A percentile compares a stretch with the other conserved stretches of the same genome.
These are phyloP conservation scores for Aspergillus sp. DNA, from an alignment of 2,329 filamentous ascomycete genomes.

Conservation along the genomic window DNA sequence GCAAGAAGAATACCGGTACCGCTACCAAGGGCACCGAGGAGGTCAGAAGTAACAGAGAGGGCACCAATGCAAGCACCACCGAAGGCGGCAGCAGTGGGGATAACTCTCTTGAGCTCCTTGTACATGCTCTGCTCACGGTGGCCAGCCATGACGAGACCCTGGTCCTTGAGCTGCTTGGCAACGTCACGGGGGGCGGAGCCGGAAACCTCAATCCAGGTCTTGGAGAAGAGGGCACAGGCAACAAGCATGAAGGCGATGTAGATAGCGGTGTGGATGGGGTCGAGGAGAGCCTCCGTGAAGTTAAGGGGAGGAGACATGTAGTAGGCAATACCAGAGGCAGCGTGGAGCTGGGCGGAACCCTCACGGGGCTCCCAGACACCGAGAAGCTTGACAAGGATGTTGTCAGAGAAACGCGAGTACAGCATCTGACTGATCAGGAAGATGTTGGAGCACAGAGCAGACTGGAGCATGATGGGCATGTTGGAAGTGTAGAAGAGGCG, in stretches of 20 bases:
- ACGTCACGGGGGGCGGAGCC: slow-evolving; percentile 96
- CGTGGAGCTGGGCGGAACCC: slow-evolving; percentile 87
- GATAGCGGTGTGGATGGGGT: slow-evolving; percentile 92
- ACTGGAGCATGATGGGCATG: slow-evolving; percentile 99
- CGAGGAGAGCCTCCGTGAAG: slow-evolving; percentile 93
- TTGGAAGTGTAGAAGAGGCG: slow-evolving; percentile 99
- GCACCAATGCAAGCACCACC: slow-evolving; percentile 98
- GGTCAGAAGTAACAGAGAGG: slow-evolving; percentile 89
- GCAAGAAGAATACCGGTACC: slow-evolving; percentile 97
- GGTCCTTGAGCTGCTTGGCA: slow-evolving; percentile 99
- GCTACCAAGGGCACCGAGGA: slow-evolving; percentile 90
- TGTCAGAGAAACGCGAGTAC: slow-evolving; percentile 98
- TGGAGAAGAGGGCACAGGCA: slow-evolving; percentile 97
- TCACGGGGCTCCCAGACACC: slow-evolving; percentile 98
- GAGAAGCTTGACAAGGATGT: slow-evolving; percentile 93
- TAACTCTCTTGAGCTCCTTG: slow-evolving; percentile 99
- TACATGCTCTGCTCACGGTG: slow-evolving; percentile 99
- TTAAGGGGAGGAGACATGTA: slow-evolving; percentile 99
- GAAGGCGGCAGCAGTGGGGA: slow-evolving; percentile 95
- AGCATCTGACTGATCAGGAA: slow-evolving; percentile 99
- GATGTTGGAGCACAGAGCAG: slow-evolving; percentile 95
- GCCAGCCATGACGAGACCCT: slow-evolving; percentile 98
- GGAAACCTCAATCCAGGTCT: slow-evolving; percentile 99
- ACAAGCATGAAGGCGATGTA: slow-evolving; percentile 98
- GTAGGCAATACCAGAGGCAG: slow-evolving; percentile 90